Percentiles rank a stretch among this genome's conserved stretches.
Evolutionary conservation across 2,329 filamentous ascomycete species (phyloP).

Genomic region (Aspergillus unguis): DNA sequence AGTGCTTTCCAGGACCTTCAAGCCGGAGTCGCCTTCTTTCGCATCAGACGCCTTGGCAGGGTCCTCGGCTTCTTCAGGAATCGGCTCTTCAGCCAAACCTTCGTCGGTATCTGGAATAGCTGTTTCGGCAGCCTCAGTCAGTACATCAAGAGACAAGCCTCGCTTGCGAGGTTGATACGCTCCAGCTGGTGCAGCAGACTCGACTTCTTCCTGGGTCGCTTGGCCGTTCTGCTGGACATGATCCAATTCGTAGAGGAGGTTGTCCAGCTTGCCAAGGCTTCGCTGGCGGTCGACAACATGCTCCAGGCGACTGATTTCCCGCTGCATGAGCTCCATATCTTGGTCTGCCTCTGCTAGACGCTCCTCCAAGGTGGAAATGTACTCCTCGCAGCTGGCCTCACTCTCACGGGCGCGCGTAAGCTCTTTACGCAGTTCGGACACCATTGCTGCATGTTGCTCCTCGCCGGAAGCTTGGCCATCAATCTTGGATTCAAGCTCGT

Average conservation of each 20-base stretch:
- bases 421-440: constrained; percentile 86
- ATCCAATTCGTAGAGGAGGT: constrained; percentile 85
- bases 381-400: constrained; percentile 87
- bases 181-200: constrained; percentile 15
- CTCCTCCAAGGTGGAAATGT: constrained; percentile 95
- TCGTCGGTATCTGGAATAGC: constrained; percentile 47
- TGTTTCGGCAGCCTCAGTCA: constrained; percentile 45
- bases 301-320: constrained; percentile 89
- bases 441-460: constrained; percentile 83
- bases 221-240: constrained; percentile 59
- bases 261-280: constrained; percentile 91
- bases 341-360: constrained; percentile 93
- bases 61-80: constrained; percentile 28
- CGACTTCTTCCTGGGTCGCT: constrained; percentile 17
- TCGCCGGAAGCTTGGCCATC: constrained; percentile 88
- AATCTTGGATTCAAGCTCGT: constrained; percentile 84
- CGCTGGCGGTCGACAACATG: constrained; percentile 93
- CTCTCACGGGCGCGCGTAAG: constrained; percentile 83
- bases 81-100: constrained; percentile 32
- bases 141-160: constrained; percentile 39
- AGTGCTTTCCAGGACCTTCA: constrained; percentile 36
- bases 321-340: constrained; percentile 93
- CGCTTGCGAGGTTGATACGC: constrained; percentile 28
- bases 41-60: constrained; percentile 17
- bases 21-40: constrained; percentile 30